Conservation (phyloP, 2,329 filamentous ascomycete genomes). For the Sarocladium kiliense region DNA sequence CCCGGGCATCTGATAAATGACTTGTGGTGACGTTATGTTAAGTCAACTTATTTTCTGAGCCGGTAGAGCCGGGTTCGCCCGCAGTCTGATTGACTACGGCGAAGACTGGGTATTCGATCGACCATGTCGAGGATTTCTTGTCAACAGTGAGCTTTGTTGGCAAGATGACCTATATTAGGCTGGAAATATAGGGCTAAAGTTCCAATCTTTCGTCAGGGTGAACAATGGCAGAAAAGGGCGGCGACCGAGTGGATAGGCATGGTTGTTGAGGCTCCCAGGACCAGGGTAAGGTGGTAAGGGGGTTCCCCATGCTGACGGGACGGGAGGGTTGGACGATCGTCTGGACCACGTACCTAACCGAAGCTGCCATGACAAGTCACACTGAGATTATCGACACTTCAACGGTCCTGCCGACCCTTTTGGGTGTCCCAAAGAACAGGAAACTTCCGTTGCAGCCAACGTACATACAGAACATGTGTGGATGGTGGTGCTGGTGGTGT, state of each 20-base stretch:
- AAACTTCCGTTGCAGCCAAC: background rate
- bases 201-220: background rate
- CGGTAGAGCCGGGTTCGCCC: too few relatives aligned
- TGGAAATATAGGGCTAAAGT: background rate
- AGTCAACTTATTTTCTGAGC: background rate
- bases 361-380: background rate
- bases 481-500: background rate
- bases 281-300: background rate
- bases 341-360: background rate
- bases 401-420: background rate
- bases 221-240: background rate
- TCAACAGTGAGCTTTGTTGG: too few relatives aligned
- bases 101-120: too few relatives aligned
- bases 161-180: background rate
- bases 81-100: too few relatives aligned
- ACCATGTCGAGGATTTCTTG: too few relatives aligned
- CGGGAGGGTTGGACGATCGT: background rate
- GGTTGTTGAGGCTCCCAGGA: background rate
- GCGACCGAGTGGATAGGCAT: background rate
- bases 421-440: background rate
- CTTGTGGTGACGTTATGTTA: background rate
- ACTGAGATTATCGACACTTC: background rate
- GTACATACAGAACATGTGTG: background rate
- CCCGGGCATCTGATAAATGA: too few relatives aligned
- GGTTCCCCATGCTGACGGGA: constrained; percentile 3